Base-by-base conservation (phyloP, 345 rosid genomes). In the Nasturtium officinale region DNA sequence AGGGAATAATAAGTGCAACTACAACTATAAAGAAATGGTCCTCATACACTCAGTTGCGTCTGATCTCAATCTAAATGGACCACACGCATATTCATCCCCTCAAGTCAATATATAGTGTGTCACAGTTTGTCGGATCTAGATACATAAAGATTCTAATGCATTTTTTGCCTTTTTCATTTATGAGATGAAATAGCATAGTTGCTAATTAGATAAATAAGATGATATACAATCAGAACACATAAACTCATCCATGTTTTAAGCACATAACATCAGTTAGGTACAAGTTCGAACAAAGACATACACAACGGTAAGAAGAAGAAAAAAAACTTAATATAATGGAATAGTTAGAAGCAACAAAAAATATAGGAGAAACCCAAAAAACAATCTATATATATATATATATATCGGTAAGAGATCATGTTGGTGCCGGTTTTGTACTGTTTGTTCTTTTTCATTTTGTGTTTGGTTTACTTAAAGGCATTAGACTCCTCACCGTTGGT, bases 11-110 rank as follows among this genome's bases (percentile, higher is more conserved):
- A 64, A 13, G 5, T 33, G 25, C 59, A 46, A 30, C 25, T 55
- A 25, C 42, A 46, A n/a, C 25, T 46, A 25, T 37, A 74, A 47
- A 26, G 53, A 60, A 59, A 74, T 74, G 78, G 78, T 67, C 78
- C 78, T 74, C 73, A 40, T 61, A 74, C 48, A 74, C 67, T 50
- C 55, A 26, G 32, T 28, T 50, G 54, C 55, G 21, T 67, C 32
- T 51, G 21, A 42, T 47, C 30, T 57, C 26, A 58, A 57, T 74
- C 29, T 43, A 5, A 66, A 58, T 74, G 67, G 78, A 67, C 78
- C 73, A 75, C 78, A 67, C 37, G 60, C 10, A 67, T 59, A 51
- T 75, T 5, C 73, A 67, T 30, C 68, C 78, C 63, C 67, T 75
- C 63, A 52, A 40, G 68, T 56, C 78, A 58, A 10, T 33, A 74